Base-by-base conservation (phyloP, 2,329 filamentous ascomycete genomes). In the Byssochlamys sp. region DNA sequence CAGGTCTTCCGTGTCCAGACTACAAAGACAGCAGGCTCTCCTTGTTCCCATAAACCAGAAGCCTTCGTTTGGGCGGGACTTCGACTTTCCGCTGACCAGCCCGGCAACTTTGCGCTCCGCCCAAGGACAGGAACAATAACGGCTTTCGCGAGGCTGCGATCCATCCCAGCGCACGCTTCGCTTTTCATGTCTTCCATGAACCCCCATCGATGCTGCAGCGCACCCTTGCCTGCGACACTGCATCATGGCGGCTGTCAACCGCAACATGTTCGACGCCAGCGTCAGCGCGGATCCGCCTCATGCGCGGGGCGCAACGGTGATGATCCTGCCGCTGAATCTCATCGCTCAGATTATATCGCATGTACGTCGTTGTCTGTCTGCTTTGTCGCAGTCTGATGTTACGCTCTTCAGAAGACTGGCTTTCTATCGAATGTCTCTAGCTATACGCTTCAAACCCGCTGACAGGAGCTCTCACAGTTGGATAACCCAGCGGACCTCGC, bases 401-500 rank as follows among this genome's bases (percentile, higher is more conserved):
- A 1, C 29, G 9, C 6, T 26, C 24, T 24, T 12, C 49, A 2
- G 14, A n/a, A 4, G 14, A 19, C 9, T 19, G 39, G 19, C n/a
- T 7, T 45, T 2, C 39, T 14, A n/a, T 45, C 19, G 19, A 19
- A 19, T 45, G 19, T 45, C 29, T 7, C 39, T 6, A 10, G n/a
- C n/a, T n/a, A 6, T 39, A 4, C 10, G n/a, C 19, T 6, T 19
- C 12, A 19, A n/a, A 5, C n/a, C 1, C 35, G 49, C 49, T 51
- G 14, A 59, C 56, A 61, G 55, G 58, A 35, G 56, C 53, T 45
- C 24, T 45, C 55, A 65, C 64, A 84, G 81, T 71, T 86, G 53
- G 80, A 85, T 60, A 75, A 84, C 72, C 74, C 77, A 50, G 79
- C 71, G 59, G 83, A 85, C 65, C 77, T 86, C 27, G 81, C 82